These are phyloP conservation scores for Vitis vinifera DNA, from an alignment of 164 flowering plant genomes.

Conservation along the genomic window DNA sequence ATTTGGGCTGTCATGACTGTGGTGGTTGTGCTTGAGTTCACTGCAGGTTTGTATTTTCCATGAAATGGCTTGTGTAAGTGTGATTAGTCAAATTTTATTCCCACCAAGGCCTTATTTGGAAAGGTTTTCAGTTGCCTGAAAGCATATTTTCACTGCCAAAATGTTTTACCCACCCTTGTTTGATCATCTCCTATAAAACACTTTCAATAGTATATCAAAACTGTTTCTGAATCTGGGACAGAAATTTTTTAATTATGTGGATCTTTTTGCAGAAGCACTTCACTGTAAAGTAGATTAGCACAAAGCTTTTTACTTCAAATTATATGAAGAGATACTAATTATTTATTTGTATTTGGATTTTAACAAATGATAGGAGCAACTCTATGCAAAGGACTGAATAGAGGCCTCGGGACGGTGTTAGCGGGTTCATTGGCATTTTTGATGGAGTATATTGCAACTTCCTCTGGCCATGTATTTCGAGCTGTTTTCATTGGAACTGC, in stretches of 20 bases:
- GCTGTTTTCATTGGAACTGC: constrained; percentile 73
- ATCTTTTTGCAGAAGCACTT: neutral
- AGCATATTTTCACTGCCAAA: neutral
- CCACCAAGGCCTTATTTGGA: too few species aligned
- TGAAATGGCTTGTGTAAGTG: neutral
- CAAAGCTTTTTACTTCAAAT: neutral
- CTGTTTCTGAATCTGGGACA: too few species aligned
- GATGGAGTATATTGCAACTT: constrained; percentile 61
- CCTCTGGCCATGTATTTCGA: constrained; percentile 43
- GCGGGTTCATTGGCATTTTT: constrained; percentile 82
- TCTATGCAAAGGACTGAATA: constrained; percentile 80
- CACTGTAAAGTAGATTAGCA: too few species aligned
- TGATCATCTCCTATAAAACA: too few species aligned
- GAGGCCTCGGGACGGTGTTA: constrained; percentile 82
- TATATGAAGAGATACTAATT: neutral
- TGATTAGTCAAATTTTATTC: neutral
- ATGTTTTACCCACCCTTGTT: too few species aligned
- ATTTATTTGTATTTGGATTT: neutral
- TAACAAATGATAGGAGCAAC: constrained; percentile 64
- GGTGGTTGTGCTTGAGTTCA: constrained; percentile 90
- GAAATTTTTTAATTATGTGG: neutral
- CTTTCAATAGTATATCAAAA: too few species aligned
- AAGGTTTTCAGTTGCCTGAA: too few species aligned
- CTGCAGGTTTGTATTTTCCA: constrained; percentile 59
- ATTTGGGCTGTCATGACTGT: constrained; percentile 99